Evolutionary conservation across 179 eudicot genomes (phyloP).

Genomic region (Camellia oleifera): DNA sequence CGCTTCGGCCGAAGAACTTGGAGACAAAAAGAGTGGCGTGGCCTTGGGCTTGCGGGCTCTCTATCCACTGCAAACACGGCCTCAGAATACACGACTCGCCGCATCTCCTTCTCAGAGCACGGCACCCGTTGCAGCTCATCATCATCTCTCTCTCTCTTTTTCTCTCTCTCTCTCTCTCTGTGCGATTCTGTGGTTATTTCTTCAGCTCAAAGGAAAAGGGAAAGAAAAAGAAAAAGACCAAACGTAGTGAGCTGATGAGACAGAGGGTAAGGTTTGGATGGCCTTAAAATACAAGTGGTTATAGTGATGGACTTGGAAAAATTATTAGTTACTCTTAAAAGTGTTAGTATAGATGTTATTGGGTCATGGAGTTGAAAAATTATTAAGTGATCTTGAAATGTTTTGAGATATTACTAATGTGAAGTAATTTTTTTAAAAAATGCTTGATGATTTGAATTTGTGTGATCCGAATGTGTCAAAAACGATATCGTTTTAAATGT

Average conservation of each 20-base stretch:
- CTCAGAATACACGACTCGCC: slow-evolving; percentile 64
- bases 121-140: slow-evolving; percentile 92
- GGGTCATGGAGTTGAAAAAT: too few species aligned
- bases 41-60: slow-evolving; percentile 59
- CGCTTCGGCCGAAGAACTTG: slow-evolving; percentile 81
- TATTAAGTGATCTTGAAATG: too few species aligned
- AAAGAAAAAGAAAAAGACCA: slow-evolving; percentile 15
- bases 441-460: too few species aligned
- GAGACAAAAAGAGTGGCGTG: slow-evolving; percentile 84
- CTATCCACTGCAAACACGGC: slow-evolving; percentile 68
- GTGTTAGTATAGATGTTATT: too few species aligned
- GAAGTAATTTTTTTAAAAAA: too few species aligned
- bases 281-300: neutral
- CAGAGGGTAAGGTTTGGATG: neutral
- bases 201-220: neutral
- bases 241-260: neutral
- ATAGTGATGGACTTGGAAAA: too few species aligned
- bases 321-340: too few species aligned
- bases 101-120: slow-evolving; percentile 78
- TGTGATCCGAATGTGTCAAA: too few species aligned
- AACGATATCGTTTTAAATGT: too few species aligned
- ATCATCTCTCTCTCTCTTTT: too few species aligned
- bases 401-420: too few species aligned
- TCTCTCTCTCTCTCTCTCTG: too few species aligned
- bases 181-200: neutral